These are phyloP conservation scores for Globisporangium nagaii DNA, from an alignment of 352 stramenopile genomes.

Conservation along the genomic window DNA sequence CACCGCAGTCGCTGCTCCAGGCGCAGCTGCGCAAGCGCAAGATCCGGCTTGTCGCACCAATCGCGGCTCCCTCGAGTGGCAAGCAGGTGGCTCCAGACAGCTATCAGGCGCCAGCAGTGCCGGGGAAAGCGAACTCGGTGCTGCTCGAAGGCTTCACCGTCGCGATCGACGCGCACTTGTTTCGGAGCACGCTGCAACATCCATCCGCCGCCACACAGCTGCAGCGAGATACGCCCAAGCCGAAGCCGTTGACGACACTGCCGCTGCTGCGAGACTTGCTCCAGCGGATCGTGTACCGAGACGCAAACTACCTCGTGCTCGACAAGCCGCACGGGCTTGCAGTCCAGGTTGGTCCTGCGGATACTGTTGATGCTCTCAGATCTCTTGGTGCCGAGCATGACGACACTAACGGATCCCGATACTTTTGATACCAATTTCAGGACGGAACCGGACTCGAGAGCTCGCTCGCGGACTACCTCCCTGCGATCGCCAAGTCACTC, in stretches of 20 bases:
- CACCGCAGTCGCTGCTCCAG: slow-evolving; percentile 59
- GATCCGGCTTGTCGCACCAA: slow-evolving; percentile 36
- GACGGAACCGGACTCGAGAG: slow-evolving; percentile 34
- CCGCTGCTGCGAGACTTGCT: slow-evolving; percentile 13
- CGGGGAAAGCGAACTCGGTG: slow-evolving; percentile 26
- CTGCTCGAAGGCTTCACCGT: slow-evolving; percentile 36
- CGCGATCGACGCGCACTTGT: slow-evolving; percentile 48
- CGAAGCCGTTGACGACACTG: not conserved
- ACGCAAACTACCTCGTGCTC: slow-evolving; percentile 58
- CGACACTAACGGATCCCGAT: not conserved
- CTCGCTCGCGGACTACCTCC: slow-evolving; percentile 42
- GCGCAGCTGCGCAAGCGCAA: slow-evolving; percentile 58
- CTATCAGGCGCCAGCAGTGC: not conserved
- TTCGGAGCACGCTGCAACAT: slow-evolving; percentile 22
- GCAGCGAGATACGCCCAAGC: not conserved
- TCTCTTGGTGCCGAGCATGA: too few species aligned
- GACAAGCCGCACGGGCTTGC: slow-evolving; percentile 69
- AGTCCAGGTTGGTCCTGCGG: slow-evolving; percentile 27
- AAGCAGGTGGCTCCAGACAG: not conserved
- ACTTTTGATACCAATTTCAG: slow-evolving; percentile 8
- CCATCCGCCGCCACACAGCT: not conserved
- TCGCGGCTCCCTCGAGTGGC: not conserved
- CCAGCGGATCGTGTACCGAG: slow-evolving; percentile 33
- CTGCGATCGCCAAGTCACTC: slow-evolving; percentile 26
- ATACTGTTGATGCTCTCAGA: not conserved